Base-by-base conservation (phyloP, 352 stramenopile species). In the Hyaloperonospora brassicae region DNA sequence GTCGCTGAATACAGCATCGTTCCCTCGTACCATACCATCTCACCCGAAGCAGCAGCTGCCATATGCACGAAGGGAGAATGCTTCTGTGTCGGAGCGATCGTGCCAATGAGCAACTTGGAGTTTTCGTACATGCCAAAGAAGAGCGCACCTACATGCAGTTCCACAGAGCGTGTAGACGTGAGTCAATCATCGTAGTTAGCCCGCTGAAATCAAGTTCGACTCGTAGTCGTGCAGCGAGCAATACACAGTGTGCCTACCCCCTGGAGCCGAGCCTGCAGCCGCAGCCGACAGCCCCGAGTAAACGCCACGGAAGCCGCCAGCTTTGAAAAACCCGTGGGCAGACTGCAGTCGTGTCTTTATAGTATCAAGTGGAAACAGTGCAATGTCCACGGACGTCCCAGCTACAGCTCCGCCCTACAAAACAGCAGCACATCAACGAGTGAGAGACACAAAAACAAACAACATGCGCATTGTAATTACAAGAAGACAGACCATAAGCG, bases 261-360 rank as follows among this genome's bases (percentile, higher is more conserved):
- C 89, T 59, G 90, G 92, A 50, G 87, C 90, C 30, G 92, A 97
- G 0, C 90, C 92, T 8, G 89, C 80, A 9, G 92, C 92, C 2
- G 86, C 92, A n/a, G 86, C 85, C 0, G 88, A 95, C 17, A 98
- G 61, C 1, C 92, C 92, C 24, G 82, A 91, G 72, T 97, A 98
- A 2, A 98, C 66, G 36, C 89, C 89, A 39, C 83, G 84, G 63
- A 99, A 98, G 9, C 97, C 97, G 17, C 97, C 97, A 35, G 95
- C 91, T 61, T 97, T 97, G 35, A 97, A 78, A 70, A 99, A 99
- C 14, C 97, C 96, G 40, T 97, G 78, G 1, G 95, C 90, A 10
- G 94, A 95, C 66, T 99, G 96, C 43, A 99, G 70, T 9, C 97
- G 78, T 17, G 97, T 99, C 82, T 99, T 99, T 63, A 99, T 86